Base-by-base conservation (phyloP, 768 basidiomycete genomes). In the Mycena pura region DNA sequence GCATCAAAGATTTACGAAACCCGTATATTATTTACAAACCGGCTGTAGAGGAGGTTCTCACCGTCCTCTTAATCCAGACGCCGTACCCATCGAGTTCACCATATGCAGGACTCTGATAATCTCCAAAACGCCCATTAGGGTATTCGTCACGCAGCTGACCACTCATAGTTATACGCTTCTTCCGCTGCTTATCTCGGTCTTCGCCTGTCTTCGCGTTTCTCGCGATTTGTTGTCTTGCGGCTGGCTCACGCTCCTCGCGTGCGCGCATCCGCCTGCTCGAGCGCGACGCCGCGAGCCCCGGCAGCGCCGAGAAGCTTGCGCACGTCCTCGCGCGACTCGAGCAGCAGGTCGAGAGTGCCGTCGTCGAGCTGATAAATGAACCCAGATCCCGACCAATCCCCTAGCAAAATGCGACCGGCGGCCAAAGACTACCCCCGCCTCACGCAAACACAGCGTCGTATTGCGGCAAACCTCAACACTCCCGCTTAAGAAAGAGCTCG, bases 81-180 rank as follows among this genome's bases (percentile, higher is more conserved):
- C 96, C 96, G 66, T 96, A 98, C 2, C 96, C 96, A 71, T 99
- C 96, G 54, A 99, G 78, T 76, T 99, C 97, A 69, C 97, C 97
- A 67, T 97, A 99, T 14, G 97, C 97, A 27, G 97, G 97, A 83
- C 92, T 94, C 58, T 96, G 87, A 7, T 95, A 90, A 77, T 99
- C 97, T 68, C 97, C 97, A 71, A 96, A 99, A 66, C 97, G 93
- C 55, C 97, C 97, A 74, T 99, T 99, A 48, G 97, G 97, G 75
- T 97, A 99, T 73, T 99, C 96, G 72, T 99, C 97, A 5, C 34
- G 28, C 47, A 32, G 47, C 25, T 38, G 28, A 54, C 40, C 38
- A 3, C 39, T 25, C 29, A 14, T 63, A 90, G 88, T 4, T 86
- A 86, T 64, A 54, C 77, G 1, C 56, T 85, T 17, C 73, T 92